Evolutionary conservation across 2,329 filamentous ascomycete species (phyloP), one percentile per base, ranked within the genome.

Genomic region (Talaromyces verruculosus): DNA sequence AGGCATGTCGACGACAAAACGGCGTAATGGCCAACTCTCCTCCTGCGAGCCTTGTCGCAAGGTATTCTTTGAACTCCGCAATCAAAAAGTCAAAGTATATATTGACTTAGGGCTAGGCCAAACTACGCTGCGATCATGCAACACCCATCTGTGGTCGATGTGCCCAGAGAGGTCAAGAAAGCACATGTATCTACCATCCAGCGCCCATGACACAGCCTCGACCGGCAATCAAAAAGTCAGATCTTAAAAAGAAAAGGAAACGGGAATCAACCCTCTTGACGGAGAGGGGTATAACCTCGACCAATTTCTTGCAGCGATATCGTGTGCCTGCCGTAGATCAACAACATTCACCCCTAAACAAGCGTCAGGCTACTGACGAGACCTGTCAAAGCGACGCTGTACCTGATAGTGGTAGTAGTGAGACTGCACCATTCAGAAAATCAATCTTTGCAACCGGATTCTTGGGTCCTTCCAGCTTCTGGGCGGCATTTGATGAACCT

Each of bases 1-100:
- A 33, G 51, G n/a, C 33, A 58, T 64, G 53, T 33, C 39, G 15
- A 58, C 65, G 2, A 30, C 64, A 41, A 66, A 63, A 28, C 53
- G 65, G 41, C 65, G 65, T 35, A 66, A 66, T 39, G 65, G 65
- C 53, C 65, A 70, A 22, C 62, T 70, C 22, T 63, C 69, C 2
- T 69, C 71, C 2, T 73, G 71, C 64, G 71, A 73, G 62, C 71
- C 71, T 5, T 72, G 71, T 47, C 69, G 71, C 5, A 71, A 68
- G 53, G 53, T 57, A 57, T 22, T 15, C 10, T 6, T 35, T 13
- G 15, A 55, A 55, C 51, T 37, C 28, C 51, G 28, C 30, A 35
- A 13, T 5, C n/a, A 17, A 19, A 55, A 55, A 11, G 49, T 17
- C 6, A 10, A n/a, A n/a, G 6, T 33, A 33, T 8, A 19, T 25